phyloP scores from a whole-genome alignment of 1,284 basidiomycete genomes.

The Cutaneotrichosporon sp. region DNA sequence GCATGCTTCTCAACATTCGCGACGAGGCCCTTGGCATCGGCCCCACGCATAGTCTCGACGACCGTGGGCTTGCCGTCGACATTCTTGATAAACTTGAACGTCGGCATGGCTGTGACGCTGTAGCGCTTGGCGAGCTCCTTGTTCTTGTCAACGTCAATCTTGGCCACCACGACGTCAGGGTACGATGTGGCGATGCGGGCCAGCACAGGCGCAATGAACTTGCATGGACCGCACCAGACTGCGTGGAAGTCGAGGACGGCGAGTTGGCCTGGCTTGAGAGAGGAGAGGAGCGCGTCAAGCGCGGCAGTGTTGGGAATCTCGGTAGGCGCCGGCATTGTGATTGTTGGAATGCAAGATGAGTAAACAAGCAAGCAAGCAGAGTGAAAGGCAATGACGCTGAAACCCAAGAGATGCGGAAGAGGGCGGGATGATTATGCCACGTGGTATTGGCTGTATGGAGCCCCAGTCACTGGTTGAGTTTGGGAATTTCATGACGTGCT shows the following conservation, averaged over 20 bases:
- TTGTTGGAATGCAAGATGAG: not conserved
- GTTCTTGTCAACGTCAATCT: constrained; percentile 56
- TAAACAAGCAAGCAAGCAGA: not conserved
- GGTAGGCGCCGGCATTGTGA: constrained; percentile 4
- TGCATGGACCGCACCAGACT: constrained; percentile 50
- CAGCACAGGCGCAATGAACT: constrained; percentile 51
- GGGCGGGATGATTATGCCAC: not conserved
- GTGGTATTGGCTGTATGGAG: not conserved
- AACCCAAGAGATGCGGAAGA: too few relatives aligned
- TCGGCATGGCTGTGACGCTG: constrained; percentile 55
- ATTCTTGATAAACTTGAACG: constrained; percentile 56
- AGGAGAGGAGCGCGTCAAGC: constrained; percentile 41
- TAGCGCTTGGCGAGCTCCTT: constrained; percentile 51
- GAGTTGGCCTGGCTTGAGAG: constrained; percentile 39
- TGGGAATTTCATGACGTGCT: constrained; percentile 8
- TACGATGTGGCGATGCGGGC: constrained; percentile 42
- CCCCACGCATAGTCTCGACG: constrained; percentile 51
- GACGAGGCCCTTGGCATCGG: constrained; percentile 45
- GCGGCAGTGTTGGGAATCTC: constrained; percentile 29
- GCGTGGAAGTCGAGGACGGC: constrained; percentile 48
- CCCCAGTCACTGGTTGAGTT: not conserved
- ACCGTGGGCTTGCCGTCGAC: constrained; percentile 32
- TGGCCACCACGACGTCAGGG: constrained; percentile 24
- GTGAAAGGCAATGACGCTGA: too few relatives aligned
- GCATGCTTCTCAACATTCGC: not conserved